Conservation (phyloP, 768 basidiomycete species). For the Collybia nuda region DNA sequence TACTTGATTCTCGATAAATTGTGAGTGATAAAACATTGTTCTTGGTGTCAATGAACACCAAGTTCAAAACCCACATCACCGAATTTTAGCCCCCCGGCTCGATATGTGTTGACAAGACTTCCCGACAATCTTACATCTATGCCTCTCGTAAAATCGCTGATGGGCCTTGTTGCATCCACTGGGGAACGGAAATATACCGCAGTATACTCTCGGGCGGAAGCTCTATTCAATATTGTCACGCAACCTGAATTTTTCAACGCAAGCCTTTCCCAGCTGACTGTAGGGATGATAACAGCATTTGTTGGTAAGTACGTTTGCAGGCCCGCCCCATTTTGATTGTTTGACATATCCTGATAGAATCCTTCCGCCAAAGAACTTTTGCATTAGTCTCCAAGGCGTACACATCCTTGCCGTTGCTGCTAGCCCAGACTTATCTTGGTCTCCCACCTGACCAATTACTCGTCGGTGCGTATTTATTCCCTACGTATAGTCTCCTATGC, state of each 20-base stretch:
- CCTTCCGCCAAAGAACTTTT: slow-evolving; percentile 59
- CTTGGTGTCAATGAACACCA: background rate
- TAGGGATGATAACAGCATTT: slow-evolving; percentile 45
- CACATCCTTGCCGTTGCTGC: slow-evolving; percentile 52
- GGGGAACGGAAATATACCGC: slow-evolving; percentile 54
- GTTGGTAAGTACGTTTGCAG: slow-evolving; percentile 43
- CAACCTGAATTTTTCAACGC: slow-evolving; percentile 45
- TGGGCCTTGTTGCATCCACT: slow-evolving; percentile 47
- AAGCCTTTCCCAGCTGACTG: slow-evolving; percentile 45
- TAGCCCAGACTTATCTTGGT: slow-evolving; percentile 61
- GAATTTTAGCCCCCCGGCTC: slow-evolving; percentile 52
- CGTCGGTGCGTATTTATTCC: slow-evolving; percentile 25
- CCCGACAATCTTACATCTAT: slow-evolving; percentile 43
- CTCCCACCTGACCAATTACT: slow-evolving; percentile 38
- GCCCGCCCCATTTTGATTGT: background rate
- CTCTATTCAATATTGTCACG: slow-evolving; percentile 38
- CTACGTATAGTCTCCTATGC: background rate
- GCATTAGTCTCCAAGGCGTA: slow-evolving; percentile 62
- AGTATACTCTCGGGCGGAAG: slow-evolving; percentile 49
- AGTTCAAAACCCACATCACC: background rate
- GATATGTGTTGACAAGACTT: slow-evolving; percentile 54
- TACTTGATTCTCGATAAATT: slow-evolving; percentile 65
- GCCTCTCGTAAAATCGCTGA: slow-evolving; percentile 47
- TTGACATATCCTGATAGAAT: slow-evolving; percentile 33
- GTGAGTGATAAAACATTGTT: slow-evolving; percentile 36